Percentiles rank a stretch among this genome's conserved stretches.
Evolutionary conservation across 2,329 filamentous ascomycete genomes (phyloP).

Genomic region (Falciphora oryzae): DNA sequence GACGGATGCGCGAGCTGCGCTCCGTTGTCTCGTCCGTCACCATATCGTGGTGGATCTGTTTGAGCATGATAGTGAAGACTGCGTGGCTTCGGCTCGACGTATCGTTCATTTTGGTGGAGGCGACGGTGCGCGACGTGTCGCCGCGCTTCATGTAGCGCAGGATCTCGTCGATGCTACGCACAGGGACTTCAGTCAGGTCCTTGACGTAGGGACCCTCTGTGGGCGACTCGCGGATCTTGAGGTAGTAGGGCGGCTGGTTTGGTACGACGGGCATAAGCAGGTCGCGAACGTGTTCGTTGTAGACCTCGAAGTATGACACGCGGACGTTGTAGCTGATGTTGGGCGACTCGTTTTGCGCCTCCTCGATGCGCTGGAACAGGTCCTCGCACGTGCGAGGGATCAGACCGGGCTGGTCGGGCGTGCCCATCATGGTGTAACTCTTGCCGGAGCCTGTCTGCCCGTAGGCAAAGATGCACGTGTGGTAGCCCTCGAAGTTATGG

Average conservation of each 20-base stretch:
- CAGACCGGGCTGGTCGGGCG: constrained; percentile 74
- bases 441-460: constrained; percentile 97
- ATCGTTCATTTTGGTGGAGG: constrained; percentile 99
- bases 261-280: constrained; percentile 68
- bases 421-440: constrained; percentile 98
- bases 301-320: constrained; percentile 98
- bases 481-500: constrained; percentile 98
- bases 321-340: constrained; percentile 96
- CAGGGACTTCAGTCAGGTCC: constrained; percentile 88
- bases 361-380: constrained; percentile 87
- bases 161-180: constrained; percentile 90
- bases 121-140: constrained; percentile 96
- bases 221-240: constrained; percentile 94
- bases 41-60: constrained; percentile 95
- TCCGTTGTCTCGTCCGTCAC: constrained; percentile 96
- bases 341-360: constrained; percentile 67
- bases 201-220: constrained; percentile 96
- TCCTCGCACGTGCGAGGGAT: constrained; percentile 96
- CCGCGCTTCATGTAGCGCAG: constrained; percentile 98
- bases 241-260: constrained; percentile 77
- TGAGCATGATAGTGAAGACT: constrained; percentile 93
- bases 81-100: constrained; percentile 97
- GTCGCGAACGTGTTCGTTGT: constrained; percentile 98
- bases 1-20: constrained; percentile 56
- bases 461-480: constrained; percentile 98